Conservation (phyloP, 495 filamentous ascomycete genomes). For the Penicillium manginii region DNA sequence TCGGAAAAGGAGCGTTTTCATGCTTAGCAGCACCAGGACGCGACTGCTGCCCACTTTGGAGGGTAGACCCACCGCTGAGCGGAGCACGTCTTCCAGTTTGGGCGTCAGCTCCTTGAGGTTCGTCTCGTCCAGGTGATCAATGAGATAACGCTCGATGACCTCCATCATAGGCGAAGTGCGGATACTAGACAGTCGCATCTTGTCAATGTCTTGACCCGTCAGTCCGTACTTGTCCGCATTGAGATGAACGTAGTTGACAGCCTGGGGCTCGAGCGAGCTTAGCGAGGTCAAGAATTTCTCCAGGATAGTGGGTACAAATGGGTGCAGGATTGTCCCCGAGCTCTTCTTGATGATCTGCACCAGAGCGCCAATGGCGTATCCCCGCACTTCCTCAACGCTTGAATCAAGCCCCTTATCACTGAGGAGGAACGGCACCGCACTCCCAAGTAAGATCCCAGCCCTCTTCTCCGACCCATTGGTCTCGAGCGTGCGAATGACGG, state of each 20-base stretch:
- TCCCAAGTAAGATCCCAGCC: conserved; percentile 75
- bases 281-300: conserved; percentile 78
- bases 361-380: conserved; percentile 72
- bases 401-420: conserved; percentile 90
- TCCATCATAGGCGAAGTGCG: conserved; percentile 90
- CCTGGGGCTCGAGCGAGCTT: conserved; percentile 83
- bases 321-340: conserved; percentile 66
- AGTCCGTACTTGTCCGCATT: conserved; percentile 85
- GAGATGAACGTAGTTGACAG: conserved; percentile 88
- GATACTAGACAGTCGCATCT: conserved; percentile 75
- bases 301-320: conserved; percentile 80
- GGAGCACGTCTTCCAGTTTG: conserved; percentile 74
- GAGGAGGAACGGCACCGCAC: conserved; percentile 86
- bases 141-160: conserved; percentile 84
- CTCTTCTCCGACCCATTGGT: conserved; percentile 71
- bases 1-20: conserved; percentile 70
- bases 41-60: conserved; percentile 89
- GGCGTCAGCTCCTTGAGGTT: conserved; percentile 75
- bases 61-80: conserved; percentile 83
- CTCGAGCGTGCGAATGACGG: conserved; percentile 84
- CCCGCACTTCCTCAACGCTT: conserved; percentile 80
- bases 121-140: conserved; percentile 75
- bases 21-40: conserved; percentile 84
- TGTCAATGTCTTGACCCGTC: conserved; percentile 83
- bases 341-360: conserved; percentile 88